Percentiles rank a stretch among this genome's conserved stretches.
Evolutionary conservation across 1,139 yeast genomes (phyloP).

Genomic region (Pichia sp.): DNA sequence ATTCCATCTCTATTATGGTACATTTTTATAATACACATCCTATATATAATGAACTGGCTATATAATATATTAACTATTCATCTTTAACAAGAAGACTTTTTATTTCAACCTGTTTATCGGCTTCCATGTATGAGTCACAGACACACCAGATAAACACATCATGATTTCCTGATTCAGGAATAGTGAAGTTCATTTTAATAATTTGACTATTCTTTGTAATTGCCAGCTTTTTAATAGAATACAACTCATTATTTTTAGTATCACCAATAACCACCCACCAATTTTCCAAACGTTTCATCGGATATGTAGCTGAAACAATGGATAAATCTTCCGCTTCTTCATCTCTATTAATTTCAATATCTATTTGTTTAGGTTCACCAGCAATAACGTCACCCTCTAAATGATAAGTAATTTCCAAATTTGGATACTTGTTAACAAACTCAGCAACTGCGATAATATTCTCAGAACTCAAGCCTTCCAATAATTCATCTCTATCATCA

Average conservation of each 20-base stretch:
- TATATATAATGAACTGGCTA: too few relatives aligned
- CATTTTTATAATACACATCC: background rate
- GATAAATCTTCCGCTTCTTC: constrained; percentile 55
- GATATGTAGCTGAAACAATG: constrained; percentile 53
- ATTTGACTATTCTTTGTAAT: constrained; percentile 48
- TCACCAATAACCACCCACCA: constrained; percentile 92
- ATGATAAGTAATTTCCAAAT: constrained; percentile 61
- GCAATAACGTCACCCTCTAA: constrained; percentile 39
- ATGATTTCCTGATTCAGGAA: constrained; percentile 58
- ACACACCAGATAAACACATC: constrained; percentile 72
- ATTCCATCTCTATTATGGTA: background rate
- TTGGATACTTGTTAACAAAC: constrained; percentile 87
- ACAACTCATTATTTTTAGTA: constrained; percentile 49
- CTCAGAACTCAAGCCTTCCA: constrained; percentile 45
- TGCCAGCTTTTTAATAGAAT: constrained; percentile 65
- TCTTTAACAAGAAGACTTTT: constrained; percentile 13
- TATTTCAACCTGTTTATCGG: constrained; percentile 69
- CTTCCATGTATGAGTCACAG: constrained; percentile 87
- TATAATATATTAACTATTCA: background rate
- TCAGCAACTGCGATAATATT: constrained; percentile 62
- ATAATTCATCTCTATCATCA: constrained; percentile 59
- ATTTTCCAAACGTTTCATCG: constrained; percentile 57
- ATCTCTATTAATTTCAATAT: constrained; percentile 59
- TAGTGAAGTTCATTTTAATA: constrained; percentile 48
- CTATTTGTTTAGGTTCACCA: constrained; percentile 42